Evolutionary conservation across 352 stramenopile species (phyloP), one percentile per base, ranked within the genome.

Genomic region (Phytophthora europaea): DNA sequence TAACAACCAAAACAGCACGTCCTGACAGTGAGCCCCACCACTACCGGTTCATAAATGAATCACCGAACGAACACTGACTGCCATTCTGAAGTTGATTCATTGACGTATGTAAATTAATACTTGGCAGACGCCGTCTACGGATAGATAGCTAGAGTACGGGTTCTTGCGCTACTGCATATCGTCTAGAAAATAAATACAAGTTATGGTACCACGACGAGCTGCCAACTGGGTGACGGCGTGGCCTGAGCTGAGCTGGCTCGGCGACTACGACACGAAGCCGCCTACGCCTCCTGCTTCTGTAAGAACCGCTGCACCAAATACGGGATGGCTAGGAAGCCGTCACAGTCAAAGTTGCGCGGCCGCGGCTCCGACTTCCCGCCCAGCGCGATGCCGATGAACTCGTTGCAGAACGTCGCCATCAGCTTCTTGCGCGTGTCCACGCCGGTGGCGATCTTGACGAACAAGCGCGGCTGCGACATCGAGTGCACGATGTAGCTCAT

Each of bases 401-500:
- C 74, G 52, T 86, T 86, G 67, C 69, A 81, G 67, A 88, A 88
- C 22, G 65, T 87, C 31, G 66, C 31, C 61, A 88, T 72, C 23
- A 88, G 64, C 38, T 83, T 77, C 72, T 87, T 86, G 33, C 81
- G 77, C 34, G 67, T 73, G 36, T 71, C 72, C 47, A 80, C 75
- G 38, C 74, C 63, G 10, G 79, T 85, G 28, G 59, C 72, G 20
- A 88, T 53, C 51, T 84, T 84, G 12, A 88, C 76, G 23, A 87
- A 53, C 71, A 87, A 63, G 13, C 81, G 79, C 22, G 81, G 81
- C 63, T 88, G 81, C 28, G 79, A 76, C 68, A 88, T 73, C 23
- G 67, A 83, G 65, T 84, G 80, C 55, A 86, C 77, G 45, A 88
- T 84, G 72, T 75, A 88, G 67, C 70, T 73, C 79, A 88, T 85